phyloP scores from a whole-genome alignment of 108 stramenopile species.

The Phaeodactylum tricornutum region DNA sequence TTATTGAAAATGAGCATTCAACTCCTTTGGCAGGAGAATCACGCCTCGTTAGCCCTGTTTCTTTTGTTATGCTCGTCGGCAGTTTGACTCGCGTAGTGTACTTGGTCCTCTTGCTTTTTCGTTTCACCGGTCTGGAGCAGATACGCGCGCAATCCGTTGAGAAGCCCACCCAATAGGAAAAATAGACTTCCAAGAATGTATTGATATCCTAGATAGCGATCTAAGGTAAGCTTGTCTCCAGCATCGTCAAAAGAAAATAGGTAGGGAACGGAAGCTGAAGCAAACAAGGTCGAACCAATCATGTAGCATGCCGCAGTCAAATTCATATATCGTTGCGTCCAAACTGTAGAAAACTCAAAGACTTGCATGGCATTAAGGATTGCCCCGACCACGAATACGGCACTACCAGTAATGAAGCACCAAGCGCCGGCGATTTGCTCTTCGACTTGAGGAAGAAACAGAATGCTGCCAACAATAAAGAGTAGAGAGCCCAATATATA shows the following conservation, averaged over 20 bases:
- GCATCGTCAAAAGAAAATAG: background rate
- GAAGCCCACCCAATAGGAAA: background rate
- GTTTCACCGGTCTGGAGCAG: too few relatives aligned
- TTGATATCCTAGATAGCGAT: background rate
- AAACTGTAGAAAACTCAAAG: background rate
- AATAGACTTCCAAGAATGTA: background rate
- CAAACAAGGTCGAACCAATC: conserved; percentile 7
- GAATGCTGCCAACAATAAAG: background rate
- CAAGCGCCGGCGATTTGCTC: background rate
- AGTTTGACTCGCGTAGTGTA: too few relatives aligned
- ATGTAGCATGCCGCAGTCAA: background rate
- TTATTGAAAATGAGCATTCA: too few relatives aligned
- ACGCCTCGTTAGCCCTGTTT: too few relatives aligned
- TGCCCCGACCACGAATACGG: background rate
- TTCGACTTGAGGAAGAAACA: background rate
- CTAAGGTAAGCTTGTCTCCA: background rate
- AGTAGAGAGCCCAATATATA: background rate
- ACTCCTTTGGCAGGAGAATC: too few relatives aligned
- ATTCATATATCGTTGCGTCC: background rate
- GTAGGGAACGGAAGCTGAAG: conserved; percentile 1
- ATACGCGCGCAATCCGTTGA: background rate
- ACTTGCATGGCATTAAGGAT: conserved; percentile 2
- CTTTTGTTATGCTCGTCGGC: too few relatives aligned
- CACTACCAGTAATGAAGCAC: background rate
- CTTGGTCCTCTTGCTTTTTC: too few relatives aligned